These are phyloP conservation scores for Obelidium mucronatum DNA, from an alignment of 192 early-diverging fungal species.

Conservation along the genomic window DNA sequence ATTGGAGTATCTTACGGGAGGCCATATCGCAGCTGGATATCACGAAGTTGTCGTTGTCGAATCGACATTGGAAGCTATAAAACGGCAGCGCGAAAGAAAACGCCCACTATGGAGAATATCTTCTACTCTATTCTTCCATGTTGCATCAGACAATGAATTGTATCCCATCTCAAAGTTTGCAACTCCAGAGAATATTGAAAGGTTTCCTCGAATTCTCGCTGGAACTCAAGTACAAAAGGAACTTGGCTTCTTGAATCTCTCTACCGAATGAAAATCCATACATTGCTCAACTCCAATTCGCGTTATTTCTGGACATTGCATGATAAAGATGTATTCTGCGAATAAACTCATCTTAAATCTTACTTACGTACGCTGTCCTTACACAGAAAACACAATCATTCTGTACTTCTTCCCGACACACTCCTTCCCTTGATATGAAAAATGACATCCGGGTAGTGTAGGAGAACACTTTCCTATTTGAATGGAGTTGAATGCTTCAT, in stretches of 20 bases:
- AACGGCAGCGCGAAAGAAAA: conserved; percentile 52
- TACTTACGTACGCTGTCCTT: too few species aligned
- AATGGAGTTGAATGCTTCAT: conserved; percentile 24
- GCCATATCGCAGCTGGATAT: conserved; percentile 68
- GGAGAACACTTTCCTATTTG: conserved; percentile 32
- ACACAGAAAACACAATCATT: conserved; percentile 33
- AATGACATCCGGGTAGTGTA: conserved; percentile 16
- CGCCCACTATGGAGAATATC: conserved; percentile 76
- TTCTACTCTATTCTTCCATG: conserved; percentile 76
- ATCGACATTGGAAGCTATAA: conserved; percentile 59
- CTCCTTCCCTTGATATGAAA: conserved; percentile 24
- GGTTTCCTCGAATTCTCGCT: conserved; percentile 66
- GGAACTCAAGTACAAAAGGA: conserved; percentile 72
- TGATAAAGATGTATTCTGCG: too few species aligned
- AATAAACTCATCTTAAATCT: too few species aligned
- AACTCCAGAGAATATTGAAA: conserved; percentile 42
- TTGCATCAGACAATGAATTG: conserved; percentile 69
- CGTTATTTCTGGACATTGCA: not conserved
- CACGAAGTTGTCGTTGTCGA: conserved; percentile 75
- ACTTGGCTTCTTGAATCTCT: conserved; percentile 68
- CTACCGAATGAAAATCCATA: conserved; percentile 8
- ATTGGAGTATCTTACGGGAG: conserved; percentile 74
- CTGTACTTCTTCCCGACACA: conserved; percentile 17
- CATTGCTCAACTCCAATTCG: too few species aligned
- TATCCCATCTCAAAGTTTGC: conserved; percentile 58